Evolutionary conservation across 106 monocot species (phyloP), one percentile per base, ranked within the genome.

Genomic region (Dendrobium nobile): DNA sequence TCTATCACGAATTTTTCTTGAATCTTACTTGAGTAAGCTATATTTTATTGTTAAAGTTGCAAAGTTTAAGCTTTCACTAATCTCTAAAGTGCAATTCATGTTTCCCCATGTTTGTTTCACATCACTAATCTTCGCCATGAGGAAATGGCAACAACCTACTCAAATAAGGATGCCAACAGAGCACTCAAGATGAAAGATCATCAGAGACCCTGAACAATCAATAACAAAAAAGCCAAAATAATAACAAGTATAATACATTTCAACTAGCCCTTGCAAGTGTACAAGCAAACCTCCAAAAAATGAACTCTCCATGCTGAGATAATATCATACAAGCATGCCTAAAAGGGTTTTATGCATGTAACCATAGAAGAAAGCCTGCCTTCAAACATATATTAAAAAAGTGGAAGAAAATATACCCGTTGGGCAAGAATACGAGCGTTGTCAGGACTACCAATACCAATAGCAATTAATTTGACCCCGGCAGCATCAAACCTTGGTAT

Each of bases 401-500:
- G 18, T 58, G 18, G 58, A 58, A 58, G 58, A 17, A 58, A 58
- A 58, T 19, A 58, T 90, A 92, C 95, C 81, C 90, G 78, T 73
- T 92, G 88, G 79, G 90, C 92, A 79, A 95, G 89, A 68, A 95
- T 91, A 24, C 86, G 92, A 85, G 92, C 95, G 83, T 88, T 92
- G 54, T 91, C 89, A 4, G 90, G 81, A 64, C 89, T 91, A 74
- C 95, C 95, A 78, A 95, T 83, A 59, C 95, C 95, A 77, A 95
- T 78, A 26, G 90, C 92, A 82, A 92, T 84, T 26, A 95, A 78
- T 44, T 92, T 95, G 40, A 89, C 90, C 72, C 92, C 89, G 42
- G 88, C 88, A n/a, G 92, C 84, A 73, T 95, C 95, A 85, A 95
- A 91, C 82, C 18, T 84, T 70, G 89, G 64, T n/a, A 85, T 92